Percentiles rank a stretch among this genome's conserved stretches.
Evolutionary conservation across 495 filamentous ascomycete species (phyloP).

Genomic region (Tuber umbilicatum): DNA sequence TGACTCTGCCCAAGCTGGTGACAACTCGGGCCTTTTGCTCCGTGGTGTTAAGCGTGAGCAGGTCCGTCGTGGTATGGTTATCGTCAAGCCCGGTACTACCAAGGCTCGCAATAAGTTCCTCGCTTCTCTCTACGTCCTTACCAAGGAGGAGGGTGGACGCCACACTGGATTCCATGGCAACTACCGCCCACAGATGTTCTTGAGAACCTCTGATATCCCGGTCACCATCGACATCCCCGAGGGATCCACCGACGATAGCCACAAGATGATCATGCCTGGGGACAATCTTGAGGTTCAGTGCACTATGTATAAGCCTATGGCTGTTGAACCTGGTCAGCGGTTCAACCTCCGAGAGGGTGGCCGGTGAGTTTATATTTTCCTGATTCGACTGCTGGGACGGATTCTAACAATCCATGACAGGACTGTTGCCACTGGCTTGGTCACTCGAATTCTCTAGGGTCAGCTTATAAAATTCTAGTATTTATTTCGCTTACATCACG

Average conservation of each 20-base stretch:
- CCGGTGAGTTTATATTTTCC: slow-evolving; percentile 43
- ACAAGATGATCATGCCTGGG: slow-evolving; percentile 85
- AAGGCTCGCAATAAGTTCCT: slow-evolving; percentile 86
- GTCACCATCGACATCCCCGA: slow-evolving; percentile 75
- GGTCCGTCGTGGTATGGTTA: slow-evolving; percentile 85
- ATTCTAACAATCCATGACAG: slow-evolving; percentile 18
- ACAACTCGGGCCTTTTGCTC: slow-evolving; percentile 96
- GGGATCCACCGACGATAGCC: slow-evolving; percentile 56
- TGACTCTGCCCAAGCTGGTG: slow-evolving; percentile 84
- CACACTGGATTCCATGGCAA: slow-evolving; percentile 88
- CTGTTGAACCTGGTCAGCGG: slow-evolving; percentile 79
- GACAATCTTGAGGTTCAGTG: slow-evolving; percentile 97
- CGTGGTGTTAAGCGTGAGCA: slow-evolving; percentile 93
- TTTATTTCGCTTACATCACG: not conserved
- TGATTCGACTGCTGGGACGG: not conserved
- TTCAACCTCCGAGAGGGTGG: slow-evolving; percentile 97
- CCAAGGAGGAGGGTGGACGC: slow-evolving; percentile 94
- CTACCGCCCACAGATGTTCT: slow-evolving; percentile 91
- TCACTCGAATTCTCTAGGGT: slow-evolving; percentile 74
- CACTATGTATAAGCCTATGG: slow-evolving; percentile 70
- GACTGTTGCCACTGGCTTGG: slow-evolving; percentile 84
- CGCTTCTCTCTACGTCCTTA: slow-evolving; percentile 90
- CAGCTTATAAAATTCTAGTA: not conserved
- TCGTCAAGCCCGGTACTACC: slow-evolving; percentile 66
- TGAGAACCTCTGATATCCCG: slow-evolving; percentile 90